phyloP scores from a whole-genome alignment of 139 green algal genomes.

The Tetradesmus obliquus region DNA sequence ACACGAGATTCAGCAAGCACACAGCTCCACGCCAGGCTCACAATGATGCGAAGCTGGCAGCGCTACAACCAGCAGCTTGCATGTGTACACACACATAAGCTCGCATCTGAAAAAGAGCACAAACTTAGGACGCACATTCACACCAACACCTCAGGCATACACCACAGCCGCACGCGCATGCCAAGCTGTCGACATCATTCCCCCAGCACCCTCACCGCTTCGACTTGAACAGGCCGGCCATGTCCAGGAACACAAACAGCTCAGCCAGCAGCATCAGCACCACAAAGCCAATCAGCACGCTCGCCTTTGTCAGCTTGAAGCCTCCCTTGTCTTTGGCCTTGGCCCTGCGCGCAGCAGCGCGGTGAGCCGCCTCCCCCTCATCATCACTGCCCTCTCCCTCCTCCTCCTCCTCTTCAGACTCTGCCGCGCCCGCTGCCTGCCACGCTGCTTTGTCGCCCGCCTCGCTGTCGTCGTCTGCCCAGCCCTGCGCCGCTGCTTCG shows the following conservation, averaged over 20 bases:
- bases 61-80: too few relatives aligned
- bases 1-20: too few relatives aligned
- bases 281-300: slow-evolving; percentile 24
- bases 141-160: too few relatives aligned
- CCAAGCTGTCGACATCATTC: too few relatives aligned
- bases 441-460: slow-evolving; percentile 28
- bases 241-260: slow-evolving; percentile 37
- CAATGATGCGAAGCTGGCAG: too few relatives aligned
- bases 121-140: too few relatives aligned
- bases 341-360: neutral
- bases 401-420: slow-evolving; percentile 6
- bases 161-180: too few relatives aligned
- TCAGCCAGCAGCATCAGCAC: slow-evolving; percentile 36
- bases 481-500: neutral
- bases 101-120: too few relatives aligned
- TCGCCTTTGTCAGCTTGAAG: slow-evolving; percentile 25
- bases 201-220: neutral
- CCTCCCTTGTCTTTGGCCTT: slow-evolving; percentile 3
- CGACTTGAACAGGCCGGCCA: neutral
- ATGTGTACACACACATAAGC: too few relatives aligned
- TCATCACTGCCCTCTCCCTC: neutral
- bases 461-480: slow-evolving; percentile 20
- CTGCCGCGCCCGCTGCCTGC: slow-evolving; percentile 1
- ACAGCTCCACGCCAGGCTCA: too few relatives aligned
- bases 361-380: slow-evolving; percentile 34